Percentiles rank a stretch among this genome's conserved stretches.
These are phyloP conservation scores for Purpureocillium lavendulum DNA, from an alignment of 2,329 filamentous ascomycete genomes.

Conservation along the genomic window DNA sequence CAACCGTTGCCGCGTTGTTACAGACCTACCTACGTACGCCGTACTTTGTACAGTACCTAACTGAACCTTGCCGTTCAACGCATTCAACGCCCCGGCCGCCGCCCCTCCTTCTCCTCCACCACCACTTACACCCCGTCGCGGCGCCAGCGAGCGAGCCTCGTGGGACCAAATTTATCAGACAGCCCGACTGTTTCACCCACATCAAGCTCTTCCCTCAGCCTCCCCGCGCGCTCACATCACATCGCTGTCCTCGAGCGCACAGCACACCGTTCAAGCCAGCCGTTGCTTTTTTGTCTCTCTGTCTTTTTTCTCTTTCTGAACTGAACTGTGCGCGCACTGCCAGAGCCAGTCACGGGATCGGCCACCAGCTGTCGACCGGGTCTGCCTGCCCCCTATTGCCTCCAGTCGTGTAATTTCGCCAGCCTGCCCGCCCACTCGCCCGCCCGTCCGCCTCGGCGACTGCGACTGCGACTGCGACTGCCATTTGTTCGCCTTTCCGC, in stretches of 20 bases:
- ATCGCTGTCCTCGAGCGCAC: background rate
- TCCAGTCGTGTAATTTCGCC: too few relatives aligned
- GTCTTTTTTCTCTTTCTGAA: background rate
- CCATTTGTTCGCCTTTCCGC: background rate
- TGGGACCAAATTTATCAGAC: too few relatives aligned
- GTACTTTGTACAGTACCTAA: too few relatives aligned
- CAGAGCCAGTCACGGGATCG: background rate
- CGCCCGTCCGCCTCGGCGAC: background rate
- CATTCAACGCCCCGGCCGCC: too few relatives aligned
- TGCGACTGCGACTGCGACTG: background rate
- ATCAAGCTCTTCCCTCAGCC: too few relatives aligned
- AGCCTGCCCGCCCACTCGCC: background rate
- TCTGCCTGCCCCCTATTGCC: background rate
- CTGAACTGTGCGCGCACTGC: background rate
- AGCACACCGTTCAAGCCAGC: background rate
- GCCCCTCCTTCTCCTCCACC: background rate
- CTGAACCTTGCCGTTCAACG: too few relatives aligned
- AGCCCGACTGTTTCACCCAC: background rate
- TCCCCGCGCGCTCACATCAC: background rate
- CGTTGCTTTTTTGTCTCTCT: background rate
- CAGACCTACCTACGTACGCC: too few relatives aligned
- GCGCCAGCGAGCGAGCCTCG: background rate
- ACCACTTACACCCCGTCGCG: conserved; percentile 4
- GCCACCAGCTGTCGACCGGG: background rate
- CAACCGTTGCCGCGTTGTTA: too few relatives aligned